phyloP scores from a whole-genome alignment of 2,329 filamentous ascomycete genomes.

The Aspergillus proliferans region DNA sequence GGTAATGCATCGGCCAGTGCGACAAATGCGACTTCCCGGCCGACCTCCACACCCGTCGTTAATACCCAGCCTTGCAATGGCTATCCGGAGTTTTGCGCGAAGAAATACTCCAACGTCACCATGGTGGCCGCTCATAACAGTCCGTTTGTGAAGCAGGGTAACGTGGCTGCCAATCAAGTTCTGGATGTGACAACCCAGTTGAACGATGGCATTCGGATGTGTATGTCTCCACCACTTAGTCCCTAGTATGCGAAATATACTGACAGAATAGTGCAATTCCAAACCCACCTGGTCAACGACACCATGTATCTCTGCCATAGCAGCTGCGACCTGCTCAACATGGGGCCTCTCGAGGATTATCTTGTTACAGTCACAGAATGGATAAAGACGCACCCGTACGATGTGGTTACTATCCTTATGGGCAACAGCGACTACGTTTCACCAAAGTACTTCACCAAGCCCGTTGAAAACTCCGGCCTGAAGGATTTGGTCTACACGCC shows the following conservation, averaged over 20 bases:
- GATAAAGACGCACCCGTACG: slow-evolving; percentile 72
- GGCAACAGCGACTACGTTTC: slow-evolving; percentile 74
- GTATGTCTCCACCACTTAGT: slow-evolving; percentile 28
- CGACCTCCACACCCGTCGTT: slow-evolving; percentile 38
- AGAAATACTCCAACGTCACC: slow-evolving; percentile 76
- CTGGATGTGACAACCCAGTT: slow-evolving; percentile 64
- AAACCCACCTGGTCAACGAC: slow-evolving; percentile 51
- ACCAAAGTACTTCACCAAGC: slow-evolving; percentile 57
- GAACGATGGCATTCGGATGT: slow-evolving; percentile 62
- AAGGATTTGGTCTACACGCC: slow-evolving; percentile 68
- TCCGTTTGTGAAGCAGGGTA: slow-evolving; percentile 64
- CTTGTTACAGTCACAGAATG: slow-evolving; percentile 63
- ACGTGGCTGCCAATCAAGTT: slow-evolving; percentile 69
- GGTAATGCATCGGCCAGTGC: slow-evolving; percentile 44
- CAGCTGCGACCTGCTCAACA: slow-evolving; percentile 73
- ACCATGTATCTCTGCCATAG: slow-evolving; percentile 78
- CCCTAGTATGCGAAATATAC: not conserved
- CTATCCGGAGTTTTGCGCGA: slow-evolving; percentile 67
- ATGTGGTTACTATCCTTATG: slow-evolving; percentile 80
- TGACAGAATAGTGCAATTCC: slow-evolving; percentile 49
- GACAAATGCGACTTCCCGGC: slow-evolving; percentile 42
- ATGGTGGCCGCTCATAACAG: slow-evolving; percentile 75
- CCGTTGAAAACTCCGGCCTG: slow-evolving; percentile 67
- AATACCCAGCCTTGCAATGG: slow-evolving; percentile 79
- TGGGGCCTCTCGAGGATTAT: slow-evolving; percentile 69